Percentiles rank a stretch among this genome's conserved stretches.
phyloP scores from a whole-genome alignment of 768 basidiomycete species.

The Boletus subparvulus region DNA sequence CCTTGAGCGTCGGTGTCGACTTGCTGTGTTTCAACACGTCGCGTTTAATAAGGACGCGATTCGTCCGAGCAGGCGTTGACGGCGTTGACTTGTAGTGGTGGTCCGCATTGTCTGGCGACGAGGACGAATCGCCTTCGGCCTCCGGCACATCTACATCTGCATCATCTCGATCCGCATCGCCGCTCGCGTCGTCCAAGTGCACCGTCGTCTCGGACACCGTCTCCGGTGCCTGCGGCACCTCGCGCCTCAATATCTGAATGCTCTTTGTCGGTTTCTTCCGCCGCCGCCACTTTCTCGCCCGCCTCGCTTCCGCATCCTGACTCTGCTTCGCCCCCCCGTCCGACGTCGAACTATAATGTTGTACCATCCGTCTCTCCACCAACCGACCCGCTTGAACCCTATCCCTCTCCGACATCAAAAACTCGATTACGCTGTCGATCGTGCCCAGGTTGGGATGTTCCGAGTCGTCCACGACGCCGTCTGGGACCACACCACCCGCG shows the following conservation, averaged over 20 bases:
- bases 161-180: slow-evolving; percentile 30
- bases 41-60: slow-evolving; percentile 22
- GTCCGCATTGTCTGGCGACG: slow-evolving; percentile 24
- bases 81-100: slow-evolving; percentile 27
- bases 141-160: slow-evolving; percentile 11
- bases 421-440: slow-evolving; percentile 72
- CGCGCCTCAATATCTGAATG: slow-evolving; percentile 31
- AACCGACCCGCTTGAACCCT: slow-evolving; percentile 46
- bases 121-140: slow-evolving; percentile 28
- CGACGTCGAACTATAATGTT: slow-evolving; percentile 35
- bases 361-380: slow-evolving; percentile 27
- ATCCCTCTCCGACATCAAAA: slow-evolving; percentile 69
- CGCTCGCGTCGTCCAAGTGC: slow-evolving; percentile 24
- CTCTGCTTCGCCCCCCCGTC: slow-evolving; percentile 40
- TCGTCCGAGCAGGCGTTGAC: slow-evolving; percentile 32
- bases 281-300: slow-evolving; percentile 37
- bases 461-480: slow-evolving; percentile 24
- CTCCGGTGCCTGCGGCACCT: slow-evolving; percentile 17
- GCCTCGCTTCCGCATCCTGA: slow-evolving; percentile 38
- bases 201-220: slow-evolving; percentile 23
- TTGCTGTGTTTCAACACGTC: slow-evolving; percentile 40
- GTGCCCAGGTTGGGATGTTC: slow-evolving; percentile 68
- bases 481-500: slow-evolving; percentile 26
- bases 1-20: slow-evolving; percentile 47
- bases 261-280: slow-evolving; percentile 34